Base-by-base conservation (phyloP, 129 eudicot species). In the Flaveria bidentis region DNA sequence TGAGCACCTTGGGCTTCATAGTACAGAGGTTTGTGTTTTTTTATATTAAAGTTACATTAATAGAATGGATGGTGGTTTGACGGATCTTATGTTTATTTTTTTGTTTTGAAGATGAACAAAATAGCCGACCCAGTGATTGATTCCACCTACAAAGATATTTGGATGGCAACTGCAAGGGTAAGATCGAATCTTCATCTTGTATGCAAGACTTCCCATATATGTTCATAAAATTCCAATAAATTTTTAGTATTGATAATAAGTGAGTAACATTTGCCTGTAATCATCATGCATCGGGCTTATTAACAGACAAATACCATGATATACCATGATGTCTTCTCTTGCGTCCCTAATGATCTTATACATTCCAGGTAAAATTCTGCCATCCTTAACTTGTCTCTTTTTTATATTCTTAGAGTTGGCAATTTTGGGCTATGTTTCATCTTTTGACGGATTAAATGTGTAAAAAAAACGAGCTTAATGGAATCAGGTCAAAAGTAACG, bases 161-260 rank as follows among this genome's bases (percentile, higher is more conserved):
- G 99, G 99, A 94, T 94, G 99, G 93, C 97, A 55, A 87, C 96
- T 73, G 99, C 99, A 30, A 94, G 81, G 96, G 98, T 91, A 61
- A 63, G 33, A 75, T 63, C 28, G 0, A 28, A 47, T 44, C n/a
- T 45, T 47, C 58, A 46, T 25, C 62, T 56, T 45, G 55, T 46
- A 23, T 69, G 14, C 44, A 25, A 70, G n/a, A 51, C 33, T 70
- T 53, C 36, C 76, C 26, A 71, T 26, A 61, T 63, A 39, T 5
- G 28, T 28, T 71, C 82, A 42, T 60, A 66, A 36, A 68, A 77
- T 25, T 52, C 14, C 14, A 6, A 41, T 16, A 23, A 15, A 1
- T 23, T 45, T 45, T 36, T 25, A 55, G 2, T 53, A 2, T 55
- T 52, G 67, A 53, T 26, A 16, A 66, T 63, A 67, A 76, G 47